Base-by-base conservation (phyloP, 2,329 filamentous ascomycete genomes). In the Purpureocillium lavendulum region DNA sequence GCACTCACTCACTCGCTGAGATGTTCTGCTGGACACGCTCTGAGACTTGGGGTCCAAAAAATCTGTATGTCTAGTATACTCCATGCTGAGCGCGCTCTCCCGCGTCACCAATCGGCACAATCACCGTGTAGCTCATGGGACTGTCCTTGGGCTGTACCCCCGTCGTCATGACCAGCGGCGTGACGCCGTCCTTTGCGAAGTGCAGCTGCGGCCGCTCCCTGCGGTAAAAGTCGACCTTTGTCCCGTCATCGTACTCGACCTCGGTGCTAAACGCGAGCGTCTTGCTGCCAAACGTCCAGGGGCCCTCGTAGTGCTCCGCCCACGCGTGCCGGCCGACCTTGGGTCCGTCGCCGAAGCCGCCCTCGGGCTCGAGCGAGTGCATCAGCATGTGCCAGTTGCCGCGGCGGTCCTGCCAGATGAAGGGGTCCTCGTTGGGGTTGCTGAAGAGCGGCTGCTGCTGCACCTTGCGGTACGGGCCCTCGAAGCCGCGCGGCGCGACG, bases 141-240 rank as follows among this genome's bases (percentile, higher is more conserved):
- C 40, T 55, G 30, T 54, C 32, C 60, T 29, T 53, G 42, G 63
- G 60, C 21, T 72, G 68, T 1, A 73, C 68, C 0, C 69, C 69
- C 28, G 61, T 72, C 1, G 63, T 53, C 42, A 73, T 35, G 21
- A 26, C 21, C 6, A 26, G 21, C 21, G 21, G 21, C 10, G 21
- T 26, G 21, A 26, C 21, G 21, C 21, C 21, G 21, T 26, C 21
- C 6, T 5, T 26, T 26, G 21, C 21, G 10, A 26, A 26, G 21
- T 26, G 21, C 21, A 26, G 21, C 55, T 71, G 69, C 1, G 69
- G 67, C 2, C 70, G 52, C 45, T 73, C 69, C 11, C 69, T 50
- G 2, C 70, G 56, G 37, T 65, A 64, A 29, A 63, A 67, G 4
- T 59, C 53, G 33, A 57, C 54, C 21, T 17, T 50, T 0, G 53